Evolutionary conservation across 305 asterid genomes (phyloP).

Genomic region (Fraxinus sp.): DNA sequence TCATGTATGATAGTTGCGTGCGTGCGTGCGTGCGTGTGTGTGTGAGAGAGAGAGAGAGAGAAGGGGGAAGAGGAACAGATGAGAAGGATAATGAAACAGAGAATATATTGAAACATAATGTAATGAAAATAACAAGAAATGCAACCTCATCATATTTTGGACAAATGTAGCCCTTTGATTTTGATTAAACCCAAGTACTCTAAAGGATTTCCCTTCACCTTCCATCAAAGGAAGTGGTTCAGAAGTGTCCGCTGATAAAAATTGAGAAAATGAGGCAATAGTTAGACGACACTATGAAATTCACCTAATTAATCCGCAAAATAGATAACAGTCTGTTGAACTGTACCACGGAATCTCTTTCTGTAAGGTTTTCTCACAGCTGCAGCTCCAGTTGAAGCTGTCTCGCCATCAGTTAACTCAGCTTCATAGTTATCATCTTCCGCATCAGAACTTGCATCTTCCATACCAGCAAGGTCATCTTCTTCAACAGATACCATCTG

Average conservation of each 20-base stretch:
- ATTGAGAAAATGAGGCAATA: conserved; percentile 20
- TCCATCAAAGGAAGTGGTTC: conserved; percentile 90
- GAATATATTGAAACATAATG: conserved; percentile 12
- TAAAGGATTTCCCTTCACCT: conserved; percentile 90
- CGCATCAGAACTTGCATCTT: conserved; percentile 90
- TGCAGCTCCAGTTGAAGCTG: conserved; percentile 59
- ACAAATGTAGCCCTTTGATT: conserved; percentile 83
- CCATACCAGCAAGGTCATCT: conserved; percentile 95
- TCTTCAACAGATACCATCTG: conserved; percentile 98
- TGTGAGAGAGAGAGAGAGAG: neutral
- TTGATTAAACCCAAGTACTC: conserved; percentile 89
- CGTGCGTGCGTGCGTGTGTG: neutral
- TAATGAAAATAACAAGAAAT: conserved; percentile 16
- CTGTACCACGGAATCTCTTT: conserved; percentile 75
- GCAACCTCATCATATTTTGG: conserved; percentile 88
- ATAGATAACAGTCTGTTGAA: conserved; percentile 12
- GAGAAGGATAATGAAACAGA: conserved; percentile 13
- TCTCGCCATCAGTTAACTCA: conserved; percentile 75
- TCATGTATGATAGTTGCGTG: neutral
- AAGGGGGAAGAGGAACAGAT: neutral
- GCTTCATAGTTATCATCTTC: conserved; percentile 96
- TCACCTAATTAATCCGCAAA: conserved; percentile 7
- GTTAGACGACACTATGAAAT: conserved; percentile 16
- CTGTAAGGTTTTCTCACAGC: conserved; percentile 56
- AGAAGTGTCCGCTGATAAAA: conserved; percentile 52